These are phyloP conservation scores for Vigna trinervia DNA, from an alignment of 306 rosid genomes.

Conservation along the genomic window DNA sequence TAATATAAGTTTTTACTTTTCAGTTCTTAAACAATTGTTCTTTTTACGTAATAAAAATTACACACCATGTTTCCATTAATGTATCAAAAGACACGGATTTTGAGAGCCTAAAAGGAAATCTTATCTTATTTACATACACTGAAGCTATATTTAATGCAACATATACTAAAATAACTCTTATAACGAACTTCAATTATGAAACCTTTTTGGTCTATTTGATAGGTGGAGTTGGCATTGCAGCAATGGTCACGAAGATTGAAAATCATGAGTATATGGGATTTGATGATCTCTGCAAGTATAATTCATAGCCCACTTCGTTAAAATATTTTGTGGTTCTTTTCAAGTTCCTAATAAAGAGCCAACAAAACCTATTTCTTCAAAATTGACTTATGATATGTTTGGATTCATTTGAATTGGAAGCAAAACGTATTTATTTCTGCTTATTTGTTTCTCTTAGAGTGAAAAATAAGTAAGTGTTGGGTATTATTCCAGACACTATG, in stretches of 20 bases:
- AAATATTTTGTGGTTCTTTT: too few relatives aligned
- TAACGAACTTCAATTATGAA: neutral
- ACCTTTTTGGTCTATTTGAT: neutral
- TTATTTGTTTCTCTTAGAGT: neutral
- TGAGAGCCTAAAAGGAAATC: too few relatives aligned
- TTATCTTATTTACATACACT: too few relatives aligned
- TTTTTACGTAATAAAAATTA: too few relatives aligned
- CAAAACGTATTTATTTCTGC: neutral
- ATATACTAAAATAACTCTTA: too few relatives aligned
- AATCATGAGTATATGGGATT: too few relatives aligned
- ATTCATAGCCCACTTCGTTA: too few relatives aligned
- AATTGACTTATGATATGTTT: neutral
- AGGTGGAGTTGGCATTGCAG: constrained; percentile 56
- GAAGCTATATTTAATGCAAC: too few relatives aligned
- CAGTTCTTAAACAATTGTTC: neutral
- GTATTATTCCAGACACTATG: neutral
- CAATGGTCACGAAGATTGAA: too few relatives aligned
- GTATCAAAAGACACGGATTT: too few relatives aligned
- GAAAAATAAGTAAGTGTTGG: neutral
- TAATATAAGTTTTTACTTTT: neutral
- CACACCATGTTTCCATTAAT: neutral
- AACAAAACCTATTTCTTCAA: neutral
- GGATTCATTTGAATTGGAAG: neutral
- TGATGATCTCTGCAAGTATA: too few relatives aligned
- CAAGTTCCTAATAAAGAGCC: neutral